Base-by-base conservation (phyloP, 495 filamentous ascomycete species). In the Neohortaea acidophila region DNA sequence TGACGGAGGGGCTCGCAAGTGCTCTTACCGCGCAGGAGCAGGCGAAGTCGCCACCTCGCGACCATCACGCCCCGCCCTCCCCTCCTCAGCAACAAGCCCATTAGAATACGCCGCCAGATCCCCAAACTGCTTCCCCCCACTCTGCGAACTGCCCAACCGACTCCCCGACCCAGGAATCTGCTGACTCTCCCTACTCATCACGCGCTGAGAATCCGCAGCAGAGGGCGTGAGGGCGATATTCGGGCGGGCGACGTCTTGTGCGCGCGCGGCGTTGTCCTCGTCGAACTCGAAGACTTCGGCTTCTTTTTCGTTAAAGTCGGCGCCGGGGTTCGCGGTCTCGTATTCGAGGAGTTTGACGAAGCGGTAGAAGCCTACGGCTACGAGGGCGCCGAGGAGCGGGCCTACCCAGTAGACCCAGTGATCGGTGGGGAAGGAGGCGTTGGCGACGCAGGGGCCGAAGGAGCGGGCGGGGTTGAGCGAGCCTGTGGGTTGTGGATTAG, bases 301-400 rank as follows among this genome's bases (percentile, higher is more conserved):
- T 31, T 52, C 49, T 20, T 48, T 42, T 6, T 49, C 45, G 38
- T 52, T 38, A 35, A 42, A 49, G 41, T 86, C 81, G 55, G 81
- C 78, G 1, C 73, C 79, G 2, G 79, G 79, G 45, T 91, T 92
- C 43, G 75, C 79, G 11, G 72, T 74, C 57, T 84, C 72, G 56
- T 81, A 91, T 47, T 78, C 70, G 28, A 87, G 63, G 2, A 62
- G 48, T 47, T 79, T 63, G 39, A 63, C 50, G 27, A 61, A 41
- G 24, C 51, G 47, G 47, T 63, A 61, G 48, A 63, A 60, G 12
- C 45, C 21, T 4, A 59, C 58, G 11, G 59, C 59, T 3, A 60
- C 17, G 15, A 61, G 19, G 12, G 58, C 37, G 30, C 59, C 59
- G 23, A 59, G 44, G 29, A 48, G 11, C 5, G 51, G 57, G 55